These are phyloP conservation scores for Chaetomium tenue DNA, from an alignment of 495 filamentous ascomycete species.

Conservation along the genomic window DNA sequence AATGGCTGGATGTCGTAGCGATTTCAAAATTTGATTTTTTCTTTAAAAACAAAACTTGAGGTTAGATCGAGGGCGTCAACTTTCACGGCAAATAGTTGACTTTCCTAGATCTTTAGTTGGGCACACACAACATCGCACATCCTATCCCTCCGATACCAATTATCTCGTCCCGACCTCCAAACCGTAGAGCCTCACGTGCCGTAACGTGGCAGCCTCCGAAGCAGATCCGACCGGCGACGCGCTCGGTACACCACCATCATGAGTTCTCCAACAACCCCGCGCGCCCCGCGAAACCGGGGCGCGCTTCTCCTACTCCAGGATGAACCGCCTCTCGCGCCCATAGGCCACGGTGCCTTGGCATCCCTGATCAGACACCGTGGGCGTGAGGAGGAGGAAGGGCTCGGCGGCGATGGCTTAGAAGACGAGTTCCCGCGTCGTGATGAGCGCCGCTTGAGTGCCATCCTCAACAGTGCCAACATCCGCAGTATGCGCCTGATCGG, in stretches of 20 bases:
- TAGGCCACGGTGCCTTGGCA: conserved; percentile 35
- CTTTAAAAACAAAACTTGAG: too few species aligned
- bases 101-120: too few species aligned
- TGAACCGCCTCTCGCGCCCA: conserved; percentile 35
- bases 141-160: too few species aligned
- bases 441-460: conserved; percentile 50
- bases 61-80: not conserved
- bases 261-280: conserved; percentile 25
- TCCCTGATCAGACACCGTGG: conserved; percentile 41
- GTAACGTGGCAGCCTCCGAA: too few species aligned
- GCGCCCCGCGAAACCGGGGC: conserved; percentile 24
- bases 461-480: conserved; percentile 68
- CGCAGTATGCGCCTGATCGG: conserved; percentile 75
- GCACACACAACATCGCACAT: too few species aligned
- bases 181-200: too few species aligned
- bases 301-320: conserved; percentile 41
- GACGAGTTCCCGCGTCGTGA: conserved; percentile 43
- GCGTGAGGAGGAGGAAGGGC: conserved; percentile 33
- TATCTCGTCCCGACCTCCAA: too few species aligned
- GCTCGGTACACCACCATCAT: not conserved
- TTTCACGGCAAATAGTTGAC: not conserved
- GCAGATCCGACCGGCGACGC: too few species aligned
- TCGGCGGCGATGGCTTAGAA: conserved; percentile 24
- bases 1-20: not conserved
- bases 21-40: not conserved